phyloP scores from a whole-genome alignment of 768 basidiomycete genomes.

The Xerocomus potaroensis region DNA sequence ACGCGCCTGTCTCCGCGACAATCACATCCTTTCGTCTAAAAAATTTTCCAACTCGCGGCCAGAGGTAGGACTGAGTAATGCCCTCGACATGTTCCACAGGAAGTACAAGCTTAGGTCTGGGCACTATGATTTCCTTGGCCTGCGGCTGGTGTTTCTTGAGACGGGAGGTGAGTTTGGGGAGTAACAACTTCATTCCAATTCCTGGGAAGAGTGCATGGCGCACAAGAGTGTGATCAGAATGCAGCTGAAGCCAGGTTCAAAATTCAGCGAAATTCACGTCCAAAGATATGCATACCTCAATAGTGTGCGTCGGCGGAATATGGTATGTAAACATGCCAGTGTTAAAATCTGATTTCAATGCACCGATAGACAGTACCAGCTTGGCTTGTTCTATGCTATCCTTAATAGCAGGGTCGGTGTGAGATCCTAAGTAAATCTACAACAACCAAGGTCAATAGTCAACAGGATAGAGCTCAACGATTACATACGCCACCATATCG shows the following conservation, averaged over 20 bases:
- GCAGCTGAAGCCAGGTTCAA: slow-evolving; percentile 46
- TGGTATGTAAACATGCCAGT: slow-evolving; percentile 83
- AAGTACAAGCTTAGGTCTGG: slow-evolving; percentile 35
- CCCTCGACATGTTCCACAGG: slow-evolving; percentile 47
- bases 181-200: slow-evolving; percentile 73
- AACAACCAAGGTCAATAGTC: not conserved
- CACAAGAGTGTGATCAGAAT: slow-evolving; percentile 68
- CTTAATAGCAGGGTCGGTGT: slow-evolving; percentile 62
- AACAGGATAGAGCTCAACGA: not conserved
- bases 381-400: slow-evolving; percentile 71
- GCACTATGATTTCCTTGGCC: slow-evolving; percentile 45
- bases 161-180: slow-evolving; percentile 64
- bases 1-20: slow-evolving; percentile 77
- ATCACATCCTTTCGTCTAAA: slow-evolving; percentile 73
- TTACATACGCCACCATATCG: slow-evolving; percentile 75
- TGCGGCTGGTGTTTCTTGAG: slow-evolving; percentile 38
- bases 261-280: not conserved
- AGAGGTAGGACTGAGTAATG: slow-evolving; percentile 80
- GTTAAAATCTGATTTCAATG: slow-evolving; percentile 77
- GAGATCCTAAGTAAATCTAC: slow-evolving; percentile 73
- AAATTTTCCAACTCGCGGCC: slow-evolving; percentile 74
- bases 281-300: slow-evolving; percentile 49
- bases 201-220: slow-evolving; percentile 59
- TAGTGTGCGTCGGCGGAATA: slow-evolving; percentile 51
- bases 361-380: slow-evolving; percentile 69